These are phyloP conservation scores for Grosmannia serpens DNA, from an alignment of 2,329 filamentous ascomycete species.

Conservation along the genomic window DNA sequence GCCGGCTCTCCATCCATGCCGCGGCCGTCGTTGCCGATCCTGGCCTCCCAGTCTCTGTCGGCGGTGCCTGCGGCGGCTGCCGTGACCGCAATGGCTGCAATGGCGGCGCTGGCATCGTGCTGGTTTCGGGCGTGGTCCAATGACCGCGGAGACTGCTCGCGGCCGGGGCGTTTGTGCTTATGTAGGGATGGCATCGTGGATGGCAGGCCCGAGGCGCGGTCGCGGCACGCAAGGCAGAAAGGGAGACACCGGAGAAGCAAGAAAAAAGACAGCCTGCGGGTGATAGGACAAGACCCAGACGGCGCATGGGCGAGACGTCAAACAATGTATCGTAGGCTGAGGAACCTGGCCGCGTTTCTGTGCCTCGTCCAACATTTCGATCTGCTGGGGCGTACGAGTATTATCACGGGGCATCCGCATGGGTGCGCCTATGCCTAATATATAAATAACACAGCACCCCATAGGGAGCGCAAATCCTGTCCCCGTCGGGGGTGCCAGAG, in stretches of 20 bases:
- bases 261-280: background rate
- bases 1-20: too few species aligned
- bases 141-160: constrained; percentile 10
- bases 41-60: background rate
- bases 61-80: background rate
- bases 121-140: background rate
- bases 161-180: constrained; percentile 18
- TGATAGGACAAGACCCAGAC: background rate
- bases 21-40: background rate
- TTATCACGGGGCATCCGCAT: background rate
- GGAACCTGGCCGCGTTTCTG: background rate
- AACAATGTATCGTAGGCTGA: background rate
- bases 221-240: too few species aligned
- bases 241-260: background rate
- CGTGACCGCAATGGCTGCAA: background rate
- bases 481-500: background rate
- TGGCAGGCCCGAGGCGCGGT: too few species aligned
- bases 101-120: background rate
- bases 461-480: background rate
- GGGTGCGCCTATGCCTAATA: background rate
- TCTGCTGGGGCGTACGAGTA: background rate
- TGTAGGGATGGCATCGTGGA: constrained; percentile 21
- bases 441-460: background rate
- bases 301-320: background rate
- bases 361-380: background rate